These are phyloP conservation scores for Anastatica hierochuntica DNA, from an alignment of 345 rosid genomes.

Conservation along the genomic window DNA sequence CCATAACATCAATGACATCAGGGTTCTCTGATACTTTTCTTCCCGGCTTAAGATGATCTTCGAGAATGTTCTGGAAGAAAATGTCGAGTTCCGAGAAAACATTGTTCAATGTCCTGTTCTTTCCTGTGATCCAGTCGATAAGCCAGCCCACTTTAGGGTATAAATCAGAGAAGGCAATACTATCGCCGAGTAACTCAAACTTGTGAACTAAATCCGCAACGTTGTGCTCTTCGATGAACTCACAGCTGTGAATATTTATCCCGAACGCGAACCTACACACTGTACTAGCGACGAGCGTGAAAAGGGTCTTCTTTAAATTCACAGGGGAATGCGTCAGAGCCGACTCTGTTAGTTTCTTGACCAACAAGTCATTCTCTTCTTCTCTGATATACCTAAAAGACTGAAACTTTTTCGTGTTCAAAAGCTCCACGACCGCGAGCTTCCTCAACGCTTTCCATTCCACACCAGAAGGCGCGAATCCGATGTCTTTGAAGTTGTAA, in stretches of 20 bases:
- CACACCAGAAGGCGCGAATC: constrained; percentile 30
- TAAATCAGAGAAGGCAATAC: constrained; percentile 28
- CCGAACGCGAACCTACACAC: constrained; percentile 39
- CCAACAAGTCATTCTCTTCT: constrained; percentile 21
- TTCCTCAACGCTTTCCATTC: constrained; percentile 38
- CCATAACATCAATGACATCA: constrained; percentile 28
- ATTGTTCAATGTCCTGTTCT: constrained; percentile 16
- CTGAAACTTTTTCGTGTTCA: constrained; percentile 21
- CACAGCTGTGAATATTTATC: constrained; percentile 20
- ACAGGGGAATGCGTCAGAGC: constrained; percentile 5
- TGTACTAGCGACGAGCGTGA: constrained; percentile 16
- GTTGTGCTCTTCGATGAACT: constrained; percentile 1
- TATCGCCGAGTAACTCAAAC: constrained; percentile 16
- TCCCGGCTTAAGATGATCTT: constrained; percentile 34
- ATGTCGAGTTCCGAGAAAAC: constrained; percentile 28
- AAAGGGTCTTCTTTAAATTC: constrained; percentile 22
- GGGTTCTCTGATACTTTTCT: constrained; percentile 11
- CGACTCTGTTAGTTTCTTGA: constrained; percentile 21
- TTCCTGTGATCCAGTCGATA: constrained; percentile 32
- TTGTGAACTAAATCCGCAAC: constrained; percentile 25
- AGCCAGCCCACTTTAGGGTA: constrained; percentile 36
- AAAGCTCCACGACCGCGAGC: constrained; percentile 24
- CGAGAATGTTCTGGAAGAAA: constrained; percentile 33
- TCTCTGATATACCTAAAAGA: constrained; percentile 28
- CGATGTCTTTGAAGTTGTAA: constrained; percentile 29